Conservation (phyloP, 108 stramenopile genomes). For the Cylindrotheca closterium region DNA sequence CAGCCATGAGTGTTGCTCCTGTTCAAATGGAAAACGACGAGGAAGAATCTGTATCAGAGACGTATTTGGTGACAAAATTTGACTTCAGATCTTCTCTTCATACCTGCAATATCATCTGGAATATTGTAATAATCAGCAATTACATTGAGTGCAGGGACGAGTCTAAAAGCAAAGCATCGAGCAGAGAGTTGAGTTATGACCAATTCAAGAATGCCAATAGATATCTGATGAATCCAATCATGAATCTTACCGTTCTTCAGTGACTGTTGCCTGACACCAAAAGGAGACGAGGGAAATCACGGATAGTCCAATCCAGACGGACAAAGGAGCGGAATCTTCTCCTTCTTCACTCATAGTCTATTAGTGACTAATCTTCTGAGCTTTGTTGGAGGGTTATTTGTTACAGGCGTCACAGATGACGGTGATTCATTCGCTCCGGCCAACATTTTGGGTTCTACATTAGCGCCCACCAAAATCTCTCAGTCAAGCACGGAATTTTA, state of each 20-base stretch:
- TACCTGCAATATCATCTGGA: constrained; percentile 72
- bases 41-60: not conserved
- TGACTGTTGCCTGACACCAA: constrained; percentile 71
- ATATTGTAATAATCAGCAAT: constrained; percentile 67
- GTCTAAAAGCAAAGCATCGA: constrained; percentile 19
- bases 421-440: no score
- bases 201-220: not conserved
- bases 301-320: constrained; percentile 28
- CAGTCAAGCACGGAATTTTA: no score
- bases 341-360: constrained; percentile 1
- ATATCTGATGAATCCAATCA: not conserved
- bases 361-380: no score
- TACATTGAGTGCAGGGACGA: constrained; percentile 82
- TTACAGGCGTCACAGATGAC: no score
- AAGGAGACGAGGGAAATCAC: constrained; percentile 47
- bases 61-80: not conserved
- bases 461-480: no score
- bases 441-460: no score
- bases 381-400: no score
- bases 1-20: constrained; percentile 83
- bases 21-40: not conserved
- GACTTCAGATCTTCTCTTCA: not conserved
- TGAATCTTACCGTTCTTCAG: constrained; percentile 59
- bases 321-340: constrained; percentile 3
- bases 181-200: constrained; percentile 2